Evolutionary conservation across 148 eudicot species (phyloP).

Genomic region (Hydrangea macrophylla): DNA sequence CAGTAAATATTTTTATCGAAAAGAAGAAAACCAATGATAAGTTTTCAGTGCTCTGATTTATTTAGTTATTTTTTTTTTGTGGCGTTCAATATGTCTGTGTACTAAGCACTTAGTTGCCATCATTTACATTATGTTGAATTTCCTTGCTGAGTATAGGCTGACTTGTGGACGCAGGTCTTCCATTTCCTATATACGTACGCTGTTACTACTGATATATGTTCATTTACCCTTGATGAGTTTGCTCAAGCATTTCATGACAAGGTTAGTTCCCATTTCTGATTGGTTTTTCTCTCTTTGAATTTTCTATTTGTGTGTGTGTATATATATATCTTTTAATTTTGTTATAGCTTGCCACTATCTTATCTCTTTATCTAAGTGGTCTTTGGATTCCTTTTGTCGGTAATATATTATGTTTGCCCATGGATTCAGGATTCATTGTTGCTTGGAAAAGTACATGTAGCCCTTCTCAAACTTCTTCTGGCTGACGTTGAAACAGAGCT

Average conservation of each 20-base stretch:
- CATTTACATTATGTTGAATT: neutral
- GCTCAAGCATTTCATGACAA: constrained; percentile 74
- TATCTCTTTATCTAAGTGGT: neutral
- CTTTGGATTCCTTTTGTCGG: constrained; percentile 7
- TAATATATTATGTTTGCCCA: constrained; percentile 3
- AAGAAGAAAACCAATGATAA: no score
- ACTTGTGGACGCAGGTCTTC: constrained; percentile 55
- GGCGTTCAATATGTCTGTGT: neutral
- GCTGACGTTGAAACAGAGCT: constrained; percentile 70
- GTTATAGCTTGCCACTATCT: constrained; percentile 7
- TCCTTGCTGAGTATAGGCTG: constrained; percentile 15
- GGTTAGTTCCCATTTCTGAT: constrained; percentile 34
- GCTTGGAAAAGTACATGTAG: constrained; percentile 69
- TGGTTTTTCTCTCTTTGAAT: neutral
- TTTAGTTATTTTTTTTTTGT: neutral
- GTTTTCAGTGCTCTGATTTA: neutral
- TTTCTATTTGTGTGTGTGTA: neutral
- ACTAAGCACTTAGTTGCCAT: neutral
- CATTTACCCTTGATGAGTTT: constrained; percentile 87
- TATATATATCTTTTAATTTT: neutral
- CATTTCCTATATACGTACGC: constrained; percentile 85
- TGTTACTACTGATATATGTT: constrained; percentile 40
- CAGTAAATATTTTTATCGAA: no score
- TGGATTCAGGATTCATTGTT: constrained; percentile 69
- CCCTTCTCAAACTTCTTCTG: constrained; percentile 65